These are phyloP conservation scores for Funneliformis mosseae DNA, from an alignment of 192 early-diverging fungal species.

Conservation along the genomic window DNA sequence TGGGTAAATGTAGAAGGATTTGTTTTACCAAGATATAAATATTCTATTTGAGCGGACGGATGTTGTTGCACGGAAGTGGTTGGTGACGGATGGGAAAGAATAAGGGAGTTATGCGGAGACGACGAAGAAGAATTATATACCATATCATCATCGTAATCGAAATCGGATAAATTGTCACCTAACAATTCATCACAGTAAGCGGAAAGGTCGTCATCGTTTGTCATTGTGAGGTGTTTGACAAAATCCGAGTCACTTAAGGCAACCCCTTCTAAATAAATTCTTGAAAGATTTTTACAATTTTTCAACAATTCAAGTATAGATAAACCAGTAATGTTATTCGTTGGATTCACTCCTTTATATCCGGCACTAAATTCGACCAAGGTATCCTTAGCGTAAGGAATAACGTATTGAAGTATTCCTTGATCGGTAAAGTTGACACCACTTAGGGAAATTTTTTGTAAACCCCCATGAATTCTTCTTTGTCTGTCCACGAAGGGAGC, in stretches of 20 bases:
- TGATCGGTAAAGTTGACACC: conserved; percentile 28
- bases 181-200: background rate
- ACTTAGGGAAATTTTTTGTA: conserved; percentile 14
- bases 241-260: conserved; percentile 24
- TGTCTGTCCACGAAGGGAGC: background rate
- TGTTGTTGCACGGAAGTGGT: background rate
- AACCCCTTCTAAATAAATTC: conserved; percentile 11
- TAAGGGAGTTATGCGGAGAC: background rate
- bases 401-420: conserved; percentile 24
- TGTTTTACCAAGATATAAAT: conserved; percentile 24
- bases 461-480: background rate
- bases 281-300: conserved; percentile 16
- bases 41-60: background rate
- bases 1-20: conserved; percentile 10
- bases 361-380: conserved; percentile 21
- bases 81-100: background rate
- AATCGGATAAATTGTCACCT: background rate
- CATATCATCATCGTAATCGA: background rate
- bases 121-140: background rate
- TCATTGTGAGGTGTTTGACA: background rate
- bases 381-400: conserved; percentile 11
- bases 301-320: background rate
- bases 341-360: conserved; percentile 2
- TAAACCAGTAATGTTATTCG: background rate
- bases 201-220: background rate